A percentile compares a stretch with the other conserved stretches of the same genome.
phyloP scores from a whole-genome alignment of 768 basidiomycete species.

The Sarcodon sp. region DNA sequence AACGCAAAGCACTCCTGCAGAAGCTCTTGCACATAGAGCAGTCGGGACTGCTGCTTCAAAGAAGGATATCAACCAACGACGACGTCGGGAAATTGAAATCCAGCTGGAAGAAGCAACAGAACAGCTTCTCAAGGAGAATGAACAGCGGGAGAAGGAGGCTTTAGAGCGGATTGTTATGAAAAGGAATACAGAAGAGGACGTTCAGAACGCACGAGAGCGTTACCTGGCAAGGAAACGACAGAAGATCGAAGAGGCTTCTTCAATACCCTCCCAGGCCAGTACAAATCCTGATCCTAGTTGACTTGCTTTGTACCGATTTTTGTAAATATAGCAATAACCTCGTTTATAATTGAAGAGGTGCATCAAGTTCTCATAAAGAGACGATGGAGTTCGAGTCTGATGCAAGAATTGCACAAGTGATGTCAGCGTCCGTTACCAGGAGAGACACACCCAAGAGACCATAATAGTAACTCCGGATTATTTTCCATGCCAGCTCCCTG shows the following conservation, averaged over 20 bases:
- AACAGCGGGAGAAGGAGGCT: conserved; percentile 49
- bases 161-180: conserved; percentile 53
- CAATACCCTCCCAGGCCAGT: conserved; percentile 3
- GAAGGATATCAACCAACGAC: conserved; percentile 74
- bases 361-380: not conserved
- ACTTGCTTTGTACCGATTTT: not conserved
- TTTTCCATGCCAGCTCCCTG: too few relatives aligned
- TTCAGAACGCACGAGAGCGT: conserved; percentile 62
- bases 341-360: not conserved
- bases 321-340: not conserved
- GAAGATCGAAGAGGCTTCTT: conserved; percentile 37
- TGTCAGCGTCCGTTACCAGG: too few relatives aligned
- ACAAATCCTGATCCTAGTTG: not conserved
- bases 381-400: too few relatives aligned
- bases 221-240: conserved; percentile 73
- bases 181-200: conserved; percentile 63
- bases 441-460: too few relatives aligned
- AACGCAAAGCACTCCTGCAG: not conserved
- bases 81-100: conserved; percentile 60
- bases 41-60: conserved; percentile 74
- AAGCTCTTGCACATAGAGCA: conserved; percentile 48
- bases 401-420: too few relatives aligned
- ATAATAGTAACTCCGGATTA: too few relatives aligned
- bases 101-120: conserved; percentile 72
- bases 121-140: conserved; percentile 41